Evolutionary conservation across 805 yeast genomes (phyloP).

Genomic region (Kazachstania martiniae): DNA sequence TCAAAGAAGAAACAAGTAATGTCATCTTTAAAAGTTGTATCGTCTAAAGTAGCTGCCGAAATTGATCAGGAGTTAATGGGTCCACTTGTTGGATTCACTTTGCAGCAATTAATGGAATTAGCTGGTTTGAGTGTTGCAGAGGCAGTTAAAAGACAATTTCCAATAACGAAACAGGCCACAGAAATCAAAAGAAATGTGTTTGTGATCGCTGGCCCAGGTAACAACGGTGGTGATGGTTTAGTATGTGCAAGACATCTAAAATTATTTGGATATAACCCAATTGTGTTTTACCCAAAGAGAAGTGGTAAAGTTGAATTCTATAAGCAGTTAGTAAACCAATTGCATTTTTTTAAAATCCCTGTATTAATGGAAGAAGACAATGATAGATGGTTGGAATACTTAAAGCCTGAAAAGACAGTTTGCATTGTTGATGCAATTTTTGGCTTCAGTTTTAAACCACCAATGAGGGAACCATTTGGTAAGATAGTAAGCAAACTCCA

Average conservation of each 20-base stretch:
- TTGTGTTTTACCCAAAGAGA: constrained; percentile 69
- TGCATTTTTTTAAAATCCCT: constrained; percentile 51
- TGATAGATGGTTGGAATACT: constrained; percentile 18
- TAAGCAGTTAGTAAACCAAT: constrained; percentile 51
- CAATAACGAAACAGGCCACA: constrained; percentile 30
- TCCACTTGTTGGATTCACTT: constrained; percentile 37
- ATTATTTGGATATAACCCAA: constrained; percentile 68
- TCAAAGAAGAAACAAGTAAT: neutral
- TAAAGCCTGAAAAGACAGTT: constrained; percentile 30
- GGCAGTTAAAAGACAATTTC: constrained; percentile 60
- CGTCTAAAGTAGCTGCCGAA: constrained; percentile 52
- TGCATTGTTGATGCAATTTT: constrained; percentile 72
- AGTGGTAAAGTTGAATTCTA: constrained; percentile 46
- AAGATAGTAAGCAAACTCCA: constrained; percentile 34
- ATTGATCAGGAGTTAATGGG: constrained; percentile 86
- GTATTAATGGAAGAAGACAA: constrained; percentile 36
- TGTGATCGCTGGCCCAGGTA: constrained; percentile 88
- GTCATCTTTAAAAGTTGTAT: constrained; percentile 29
- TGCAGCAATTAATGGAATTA: constrained; percentile 62
- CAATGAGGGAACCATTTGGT: constrained; percentile 70
- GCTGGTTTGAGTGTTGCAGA: constrained; percentile 95
- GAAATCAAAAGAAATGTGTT: constrained; percentile 43
- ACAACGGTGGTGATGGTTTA: constrained; percentile 92
- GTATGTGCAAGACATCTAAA: constrained; percentile 90
- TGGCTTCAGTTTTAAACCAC: constrained; percentile 90